Base-by-base conservation (phyloP, 1,284 basidiomycete genomes). In the Tilletia horrida region DNA sequence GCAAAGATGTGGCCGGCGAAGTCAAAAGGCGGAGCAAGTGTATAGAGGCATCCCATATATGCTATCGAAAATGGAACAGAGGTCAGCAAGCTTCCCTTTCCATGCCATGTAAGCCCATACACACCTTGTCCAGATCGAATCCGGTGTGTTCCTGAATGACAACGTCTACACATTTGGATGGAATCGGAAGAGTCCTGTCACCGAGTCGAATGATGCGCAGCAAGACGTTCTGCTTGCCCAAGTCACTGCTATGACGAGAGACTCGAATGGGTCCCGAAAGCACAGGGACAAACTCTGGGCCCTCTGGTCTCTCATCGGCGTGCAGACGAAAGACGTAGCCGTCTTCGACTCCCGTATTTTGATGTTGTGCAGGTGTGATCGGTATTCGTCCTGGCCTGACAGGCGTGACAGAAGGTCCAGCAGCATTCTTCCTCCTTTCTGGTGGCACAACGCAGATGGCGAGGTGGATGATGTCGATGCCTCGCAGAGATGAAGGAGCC, bases 91-190 rank as follows among this genome's bases (percentile, higher is more conserved):
- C 6, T 55, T 14, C 6, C 50, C 50, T 25, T 23, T 11, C 23
- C 43, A 11, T 43, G 57, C 29, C 23, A 31, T 31, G 43, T 9
- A 48, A 27, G 42, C 9, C 18, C 9, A 21, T 16, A 8, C 29
- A 23, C 50, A 62, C 66, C 66, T 69, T 69, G 65, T 69, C 67
- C 11, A 69, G 50, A n/a, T 66, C 65, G 44, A 44, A 69, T n/a
- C 67, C 65, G 6, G 29, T 48, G 45, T 69, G 44, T 35, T 69
- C 67, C 16, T 21, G 42, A 2, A 69, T 55, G 45, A 62, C 65
- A 16, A 67, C 27, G 23, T 66, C 23, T 27, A n/a, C 40, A n/a
- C 7, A 11, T 21, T 50, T 14, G 1, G 23, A 14, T 11, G 40
- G 0, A 9, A 21, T 21, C 42, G 21, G 6, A 25, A 23, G 57